Evolutionary conservation across 352 stramenopile species (phyloP), one percentile per base, ranked within the genome.

Genomic region (Ochromonadaceae sp.): DNA sequence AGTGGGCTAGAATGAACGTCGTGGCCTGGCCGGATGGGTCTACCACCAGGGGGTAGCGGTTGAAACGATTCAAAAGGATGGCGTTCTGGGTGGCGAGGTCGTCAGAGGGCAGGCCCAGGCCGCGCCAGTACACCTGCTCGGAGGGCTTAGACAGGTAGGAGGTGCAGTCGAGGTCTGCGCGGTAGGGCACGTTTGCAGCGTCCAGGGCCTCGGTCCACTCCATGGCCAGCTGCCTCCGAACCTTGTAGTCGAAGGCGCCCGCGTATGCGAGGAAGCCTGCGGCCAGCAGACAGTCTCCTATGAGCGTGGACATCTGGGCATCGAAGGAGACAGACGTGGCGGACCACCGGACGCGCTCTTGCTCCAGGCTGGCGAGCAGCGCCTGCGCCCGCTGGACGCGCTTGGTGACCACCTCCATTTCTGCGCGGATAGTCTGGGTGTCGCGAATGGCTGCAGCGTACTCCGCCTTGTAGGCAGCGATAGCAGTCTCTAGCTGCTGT

Each of bases 51-150:
- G 93, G 92, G 74, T 97, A 99, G 2, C 95, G 81, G 66, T 93
- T 83, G 73, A 94, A 97, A 12, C 91, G 80, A 68, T 96, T 81
- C 35, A 99, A 71, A 68, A 99, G 97, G 55, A 98, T 96, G 9
- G 91, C 94, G 74, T 99, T 99, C 71, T 99, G 92, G 55, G 97
- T 84, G 78, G 87, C 98, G 2, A 99, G 74, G 46, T 93, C 84
- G 66, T 99, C 95, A 1, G 82, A 83, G 5, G 93, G 92, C 47
- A 99, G 78, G 30, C 96, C 92, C 58, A 88, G 85, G 59, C 88
- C 86, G 34, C 42, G 35, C 76, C 76, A 82, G 59, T 89, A 76
- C 25, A 95, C 69, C 39, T 95, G 85, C 59, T 98, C 80, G 40
- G 90, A 91, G 30, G 91, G 87, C 42, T 82, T 89, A 47, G 86